Evolutionary conservation across 1,284 basidiomycete species (phyloP).

Genomic region (Trichosporon sp.): DNA sequence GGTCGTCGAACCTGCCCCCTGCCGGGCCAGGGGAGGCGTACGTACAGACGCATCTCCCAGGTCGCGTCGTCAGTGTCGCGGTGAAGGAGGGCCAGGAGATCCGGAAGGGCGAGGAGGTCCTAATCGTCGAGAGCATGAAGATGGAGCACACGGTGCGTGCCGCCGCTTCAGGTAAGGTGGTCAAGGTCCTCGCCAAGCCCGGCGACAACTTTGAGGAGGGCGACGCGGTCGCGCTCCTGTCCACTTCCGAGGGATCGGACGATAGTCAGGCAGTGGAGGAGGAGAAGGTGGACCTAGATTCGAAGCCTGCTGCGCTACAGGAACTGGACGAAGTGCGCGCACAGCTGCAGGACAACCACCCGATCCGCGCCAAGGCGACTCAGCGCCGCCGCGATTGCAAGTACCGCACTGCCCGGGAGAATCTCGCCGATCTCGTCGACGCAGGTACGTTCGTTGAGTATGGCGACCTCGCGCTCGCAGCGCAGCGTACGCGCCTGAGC

Average conservation of each 20-base stretch:
- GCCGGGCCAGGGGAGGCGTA: slow-evolving; percentile 30
- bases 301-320: slow-evolving; percentile 25
- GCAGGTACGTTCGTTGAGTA: slow-evolving; percentile 30
- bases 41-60: slow-evolving; percentile 30
- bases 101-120: slow-evolving; percentile 26
- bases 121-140: slow-evolving; percentile 34
- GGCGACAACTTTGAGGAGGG: slow-evolving; percentile 32
- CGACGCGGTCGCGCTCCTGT: slow-evolving; percentile 26
- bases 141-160: slow-evolving; percentile 34
- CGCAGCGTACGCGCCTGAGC: slow-evolving; percentile 27
- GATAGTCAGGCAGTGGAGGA: slow-evolving; percentile 15
- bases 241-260: not conserved
- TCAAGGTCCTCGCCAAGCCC: slow-evolving; percentile 22
- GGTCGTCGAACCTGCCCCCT: slow-evolving; percentile 20
- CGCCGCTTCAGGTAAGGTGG: slow-evolving; percentile 21
- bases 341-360: slow-evolving; percentile 26
- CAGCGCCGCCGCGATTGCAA: slow-evolving; percentile 22
- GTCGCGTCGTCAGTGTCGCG: slow-evolving; percentile 26
- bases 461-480: slow-evolving; percentile 30
- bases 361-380: slow-evolving; percentile 28
- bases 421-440: slow-evolving; percentile 33
- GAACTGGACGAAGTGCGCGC: slow-evolving; percentile 31
- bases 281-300: slow-evolving; percentile 27
- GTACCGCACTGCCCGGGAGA: slow-evolving; percentile 32
- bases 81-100: slow-evolving; percentile 25